Base-by-base conservation (phyloP, 192 early-diverging fungal genomes). In the Dimargaris verticillata region DNA sequence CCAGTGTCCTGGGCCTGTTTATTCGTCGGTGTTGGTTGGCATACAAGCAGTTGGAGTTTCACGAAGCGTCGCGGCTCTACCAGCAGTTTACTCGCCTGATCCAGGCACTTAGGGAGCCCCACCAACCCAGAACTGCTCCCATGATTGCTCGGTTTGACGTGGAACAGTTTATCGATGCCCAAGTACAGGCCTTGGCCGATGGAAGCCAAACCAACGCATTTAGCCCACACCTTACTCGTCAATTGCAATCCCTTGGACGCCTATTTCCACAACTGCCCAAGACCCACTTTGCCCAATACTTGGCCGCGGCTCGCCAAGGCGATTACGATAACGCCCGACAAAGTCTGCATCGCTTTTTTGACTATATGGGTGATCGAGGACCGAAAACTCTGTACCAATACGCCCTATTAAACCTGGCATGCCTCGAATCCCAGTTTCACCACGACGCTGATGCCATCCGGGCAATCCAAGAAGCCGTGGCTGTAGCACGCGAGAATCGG, bases 111-210 rank as follows among this genome's bases (percentile, higher is more conserved):
- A 7, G 33, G 33, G 33, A 38, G 33, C 33, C 33, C 7, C 2
- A 38, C 7, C 33, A 38, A 38, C 33, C 33, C 33, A 38, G 33
- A 38, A 11, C 18, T 11, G 26, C 9, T n/a, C 18, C 20, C 26
- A 18, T n/a, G 49, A 26, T 51, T 25, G 20, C 49, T 2, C 20
- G 22, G 26, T 51, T 51, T 18, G 49, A 51, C 26, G 26, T 51
- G 20, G 49, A 51, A 18, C 49, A 51, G 49, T 51, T 25, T n/a
- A 20, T 51, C 49, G 49, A 51, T 51, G 49, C 49, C 18, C 49
- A 51, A 11, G 22, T 51, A 18, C 22, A 51, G 26, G 49, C 26
- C 9, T 51, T 51, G 18, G n/a, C 49, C 49, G 49, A 51, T 3
- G 20, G 22, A 51, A 11, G 10, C 26, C 49, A 51, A 0, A 11